Conservation (phyloP, 441 rosid species). For the Erysimum cheiri region DNA sequence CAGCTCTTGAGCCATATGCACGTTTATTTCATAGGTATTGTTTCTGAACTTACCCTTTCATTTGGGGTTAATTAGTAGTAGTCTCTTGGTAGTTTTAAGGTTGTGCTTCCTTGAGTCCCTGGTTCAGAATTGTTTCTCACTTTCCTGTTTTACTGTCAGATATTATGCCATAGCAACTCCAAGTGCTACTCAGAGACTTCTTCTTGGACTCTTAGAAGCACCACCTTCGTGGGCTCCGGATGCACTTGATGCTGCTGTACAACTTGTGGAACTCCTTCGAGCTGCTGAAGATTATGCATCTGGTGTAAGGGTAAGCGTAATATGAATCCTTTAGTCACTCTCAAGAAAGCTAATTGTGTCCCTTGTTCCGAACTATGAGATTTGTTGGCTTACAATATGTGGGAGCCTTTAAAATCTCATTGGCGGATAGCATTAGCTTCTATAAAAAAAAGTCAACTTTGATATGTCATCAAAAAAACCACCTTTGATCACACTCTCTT, state of each 20-base stretch:
- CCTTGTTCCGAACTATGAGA: constrained; percentile 9
- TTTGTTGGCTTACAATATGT: constrained; percentile 8
- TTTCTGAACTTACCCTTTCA: constrained; percentile 35
- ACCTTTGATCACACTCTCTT: constrained; percentile 37
- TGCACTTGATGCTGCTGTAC: constrained; percentile 99
- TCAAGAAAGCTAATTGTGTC: constrained; percentile 15
- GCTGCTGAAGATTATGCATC: constrained; percentile 99
- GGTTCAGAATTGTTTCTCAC: constrained; percentile 30
- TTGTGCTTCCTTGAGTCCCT: constrained; percentile 20
- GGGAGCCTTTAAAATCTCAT: constrained; percentile 17
- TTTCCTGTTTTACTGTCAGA: constrained; percentile 48
- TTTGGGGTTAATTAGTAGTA: constrained; percentile 11
- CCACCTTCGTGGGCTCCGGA: constrained; percentile 99
- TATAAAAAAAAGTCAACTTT: neutral
- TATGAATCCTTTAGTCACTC: constrained; percentile 25
- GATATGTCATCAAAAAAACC: constrained; percentile 15
- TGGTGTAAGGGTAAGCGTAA: constrained; percentile 82
- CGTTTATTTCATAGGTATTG: constrained; percentile 90
- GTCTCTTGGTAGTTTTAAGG: constrained; percentile 11
- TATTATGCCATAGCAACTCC: constrained; percentile 99
- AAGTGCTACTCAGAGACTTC: constrained; percentile 98
- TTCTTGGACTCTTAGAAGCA: constrained; percentile 98
- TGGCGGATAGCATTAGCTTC: neutral
- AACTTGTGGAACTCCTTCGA: constrained; percentile 98
- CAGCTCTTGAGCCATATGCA: constrained; percentile 99